Conservation (phyloP, 2,329 filamentous ascomycete genomes). For the Aspergillus sp. region DNA sequence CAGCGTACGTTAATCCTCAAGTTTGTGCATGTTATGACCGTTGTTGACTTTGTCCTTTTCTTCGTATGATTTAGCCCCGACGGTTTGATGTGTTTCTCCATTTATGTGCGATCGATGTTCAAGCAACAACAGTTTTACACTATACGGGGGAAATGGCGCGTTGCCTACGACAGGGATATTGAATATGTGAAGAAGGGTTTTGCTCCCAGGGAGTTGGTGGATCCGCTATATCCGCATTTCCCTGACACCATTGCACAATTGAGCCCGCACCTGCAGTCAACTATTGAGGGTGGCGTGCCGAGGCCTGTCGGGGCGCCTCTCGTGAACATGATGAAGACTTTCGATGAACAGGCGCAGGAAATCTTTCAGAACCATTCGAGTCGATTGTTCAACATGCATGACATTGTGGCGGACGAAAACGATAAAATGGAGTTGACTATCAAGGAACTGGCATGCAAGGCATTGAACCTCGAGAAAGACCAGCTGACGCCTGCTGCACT, state of each 20-base stretch:
- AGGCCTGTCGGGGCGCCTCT: slow-evolving; percentile 37
- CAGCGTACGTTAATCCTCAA: slow-evolving; percentile 24
- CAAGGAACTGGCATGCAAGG: slow-evolving; percentile 37
- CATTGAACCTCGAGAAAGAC: slow-evolving; percentile 29
- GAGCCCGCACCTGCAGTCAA: slow-evolving; percentile 32
- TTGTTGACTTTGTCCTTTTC: neutral
- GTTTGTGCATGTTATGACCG: neutral
- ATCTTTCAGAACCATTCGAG: slow-evolving; percentile 36
- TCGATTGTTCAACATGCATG: slow-evolving; percentile 38
- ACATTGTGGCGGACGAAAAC: slow-evolving; percentile 37
- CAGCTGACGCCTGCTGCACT: slow-evolving; percentile 32
- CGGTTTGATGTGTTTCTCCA: slow-evolving; percentile 32
- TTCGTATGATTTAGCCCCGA: slow-evolving; percentile 14
- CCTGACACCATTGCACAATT: slow-evolving; percentile 38
- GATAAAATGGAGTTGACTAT: slow-evolving; percentile 35
- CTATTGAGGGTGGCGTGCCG: slow-evolving; percentile 43
- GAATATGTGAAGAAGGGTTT: slow-evolving; percentile 53
- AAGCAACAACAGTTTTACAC: slow-evolving; percentile 47
- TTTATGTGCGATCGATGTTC: slow-evolving; percentile 43
- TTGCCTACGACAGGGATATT: slow-evolving; percentile 37
- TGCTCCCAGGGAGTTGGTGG: slow-evolving; percentile 45
- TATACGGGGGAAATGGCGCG: slow-evolving; percentile 43
- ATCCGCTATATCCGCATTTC: slow-evolving; percentile 52
- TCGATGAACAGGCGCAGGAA: slow-evolving; percentile 31
- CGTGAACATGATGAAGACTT: slow-evolving; percentile 33